Evolutionary conservation across 805 yeast genomes (phyloP), one percentile per base, ranked within the genome.

Genomic region (Cyberlindnera subsufficiens): DNA sequence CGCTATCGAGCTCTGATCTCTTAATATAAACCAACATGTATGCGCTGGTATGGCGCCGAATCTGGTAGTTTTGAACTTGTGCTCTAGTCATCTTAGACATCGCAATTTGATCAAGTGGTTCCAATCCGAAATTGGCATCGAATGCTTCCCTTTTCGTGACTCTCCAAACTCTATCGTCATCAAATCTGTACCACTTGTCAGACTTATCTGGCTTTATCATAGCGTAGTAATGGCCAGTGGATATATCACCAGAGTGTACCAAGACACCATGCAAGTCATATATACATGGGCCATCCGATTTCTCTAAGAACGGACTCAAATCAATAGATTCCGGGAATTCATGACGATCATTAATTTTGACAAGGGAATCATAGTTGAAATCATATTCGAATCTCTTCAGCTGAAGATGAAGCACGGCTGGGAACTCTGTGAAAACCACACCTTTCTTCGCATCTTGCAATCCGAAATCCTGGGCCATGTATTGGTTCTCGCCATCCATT

Each of bases 381-480:
- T 93, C 96, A 53, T 88, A 93, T 60, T 93, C 98, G 58, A 90
- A 93, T 51, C 99, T 72, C 59, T 93, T 93, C 52, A 93, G 74
- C 64, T 93, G 99, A 43, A 93, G 68, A 63, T 93, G 98, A 46
- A 93, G 69, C 4, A 93, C 96, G 0, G 93, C 88, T 2, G 99
- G 99, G 58, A 93, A 85, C 10, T 78, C 75, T 59, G 85, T 83
- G 60, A 93, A 93, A 0, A 86, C 86, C 9, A 93, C 98, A 54
- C 99, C 99, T 63, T 93, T 93, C 56, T 84, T 83, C 10, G 99
- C 98, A 64, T 89, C 97, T 66, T 93, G 99, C 37, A 88, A 73
- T 0, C 98, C 98, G 61, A 64, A 77, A 31, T 81, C 90, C 30
- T 86, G 89, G 0, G 99, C 97, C 47, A 84, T 91, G 58, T 93